Percentiles rank a stretch among this genome's conserved stretches.
These are phyloP conservation scores for Achaetomiella virescens DNA, from an alignment of 495 filamentous ascomycete genomes.

Conservation along the genomic window DNA sequence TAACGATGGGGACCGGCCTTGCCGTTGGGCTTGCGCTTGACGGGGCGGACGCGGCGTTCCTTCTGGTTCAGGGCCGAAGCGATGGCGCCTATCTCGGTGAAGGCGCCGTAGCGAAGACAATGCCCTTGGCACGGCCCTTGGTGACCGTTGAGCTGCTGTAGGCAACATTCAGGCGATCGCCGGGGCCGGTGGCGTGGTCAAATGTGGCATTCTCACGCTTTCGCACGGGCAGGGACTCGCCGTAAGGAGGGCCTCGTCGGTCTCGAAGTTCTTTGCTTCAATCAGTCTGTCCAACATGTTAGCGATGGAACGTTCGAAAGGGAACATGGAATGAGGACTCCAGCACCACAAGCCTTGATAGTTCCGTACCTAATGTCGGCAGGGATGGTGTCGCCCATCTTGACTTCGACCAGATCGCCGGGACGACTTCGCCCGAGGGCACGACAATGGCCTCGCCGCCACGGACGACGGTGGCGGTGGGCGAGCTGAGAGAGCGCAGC, in stretches of 20 bases:
- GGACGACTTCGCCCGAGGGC: constrained; percentile 83
- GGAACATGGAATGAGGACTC: not conserved
- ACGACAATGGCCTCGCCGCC: constrained; percentile 62
- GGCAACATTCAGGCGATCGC: constrained; percentile 62
- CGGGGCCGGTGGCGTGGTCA: constrained; percentile 44
- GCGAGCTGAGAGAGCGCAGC: constrained; percentile 67
- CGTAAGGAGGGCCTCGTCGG: constrained; percentile 49
- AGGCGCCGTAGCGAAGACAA: constrained; percentile 68
- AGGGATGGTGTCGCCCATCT: constrained; percentile 73
- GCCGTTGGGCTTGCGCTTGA: constrained; percentile 51
- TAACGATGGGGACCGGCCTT: constrained; percentile 61
- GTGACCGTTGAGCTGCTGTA: constrained; percentile 62
- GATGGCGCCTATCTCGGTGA: constrained; percentile 77
- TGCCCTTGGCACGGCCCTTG: constrained; percentile 60
- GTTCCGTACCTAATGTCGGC: constrained; percentile 49
- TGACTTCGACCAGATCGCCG: constrained; percentile 66
- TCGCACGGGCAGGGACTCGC: constrained; percentile 55
- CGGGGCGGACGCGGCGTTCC: constrained; percentile 50
- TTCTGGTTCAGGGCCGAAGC: constrained; percentile 57
- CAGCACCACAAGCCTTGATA: not conserved
- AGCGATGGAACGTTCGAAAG: not conserved
- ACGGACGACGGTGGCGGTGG: constrained; percentile 69
- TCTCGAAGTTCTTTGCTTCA: constrained; percentile 68
- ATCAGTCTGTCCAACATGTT: constrained; percentile 42
- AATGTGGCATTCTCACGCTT: constrained; percentile 31